Base-by-base conservation (phyloP, 2,329 filamentous ascomycete genomes). In the Aspergillus calidoustus region DNA sequence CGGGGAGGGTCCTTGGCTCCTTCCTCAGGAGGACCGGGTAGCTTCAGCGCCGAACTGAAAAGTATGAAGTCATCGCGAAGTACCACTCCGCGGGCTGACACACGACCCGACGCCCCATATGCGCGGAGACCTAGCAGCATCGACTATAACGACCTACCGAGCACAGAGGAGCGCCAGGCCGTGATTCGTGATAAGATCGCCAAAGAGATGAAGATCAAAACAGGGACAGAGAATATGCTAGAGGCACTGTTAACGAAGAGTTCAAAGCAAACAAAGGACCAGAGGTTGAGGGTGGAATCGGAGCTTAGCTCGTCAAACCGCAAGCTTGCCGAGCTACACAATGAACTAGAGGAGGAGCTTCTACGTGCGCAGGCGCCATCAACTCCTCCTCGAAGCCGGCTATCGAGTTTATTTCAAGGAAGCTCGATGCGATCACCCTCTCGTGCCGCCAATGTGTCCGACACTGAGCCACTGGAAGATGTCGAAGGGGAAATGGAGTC, bases 121-220 rank as follows among this genome's bases (percentile, higher is more conserved):
- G 85, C 84, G 52, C 74, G 72, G 59, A 65, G 74, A 64, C 71
- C 72, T 5, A 76, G 74, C 67, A 73, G 82, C 71, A 79, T 83
- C 30, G 89, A 90, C 58, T 89, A 91, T 67, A 87, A 88, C 57
- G 86, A 87, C 62, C 77, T 71, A 68, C 81, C 69, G 64, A 84
- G 83, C 9, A 84, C 88, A 15, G 92, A 96, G 75, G 88, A 92
- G 77, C 86, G 88, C 46, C 87, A 97, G 70, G 86, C 88, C 23
- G 83, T 87, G 55, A 84, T 97, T 65, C 89, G 90, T 71, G 93
- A 97, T 70, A 87, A 90, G 72, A 89, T 99, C 66, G 94, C 93
- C 68, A 94, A 96, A 72, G 96, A 99, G 80, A 89, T 93, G 80
- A 98, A 98, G 83, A 98, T 99, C 75, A 97, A 96, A 78, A 91